These are phyloP conservation scores for Diddensiella santjacobensis DNA, from an alignment of 805 yeast genomes.

Conservation along the genomic window DNA sequence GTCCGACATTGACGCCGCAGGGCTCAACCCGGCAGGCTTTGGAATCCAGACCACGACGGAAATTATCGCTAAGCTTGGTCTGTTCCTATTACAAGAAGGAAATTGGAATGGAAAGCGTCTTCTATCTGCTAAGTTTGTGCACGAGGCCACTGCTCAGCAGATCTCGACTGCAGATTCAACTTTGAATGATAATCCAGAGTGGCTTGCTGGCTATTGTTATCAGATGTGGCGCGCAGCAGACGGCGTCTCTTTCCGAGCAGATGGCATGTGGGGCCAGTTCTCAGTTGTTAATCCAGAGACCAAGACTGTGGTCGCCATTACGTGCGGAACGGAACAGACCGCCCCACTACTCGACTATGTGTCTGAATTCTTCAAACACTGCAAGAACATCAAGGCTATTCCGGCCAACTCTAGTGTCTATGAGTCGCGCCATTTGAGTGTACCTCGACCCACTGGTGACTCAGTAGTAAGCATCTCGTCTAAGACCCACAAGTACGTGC, in stretches of 20 bases:
- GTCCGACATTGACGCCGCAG: slow-evolving; percentile 7
- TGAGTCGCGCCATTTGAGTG: background rate
- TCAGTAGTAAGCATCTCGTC: background rate
- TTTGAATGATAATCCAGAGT: background rate
- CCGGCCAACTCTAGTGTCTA: background rate
- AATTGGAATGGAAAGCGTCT: slow-evolving; percentile 17
- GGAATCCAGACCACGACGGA: slow-evolving; percentile 17
- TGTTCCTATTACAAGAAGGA: slow-evolving; percentile 12
- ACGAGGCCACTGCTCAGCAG: slow-evolving; percentile 11
- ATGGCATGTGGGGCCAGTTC: slow-evolving; percentile 19
- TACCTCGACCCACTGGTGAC: background rate
- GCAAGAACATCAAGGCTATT: background rate
- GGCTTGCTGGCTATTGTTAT: slow-evolving; percentile 16
- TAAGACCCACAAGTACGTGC: background rate
- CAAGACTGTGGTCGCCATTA: slow-evolving; percentile 15
- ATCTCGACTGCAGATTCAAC: background rate
- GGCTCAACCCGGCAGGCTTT: slow-evolving; percentile 11
- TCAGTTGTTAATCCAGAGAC: slow-evolving; percentile 12
- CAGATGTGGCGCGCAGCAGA: slow-evolving; percentile 15
- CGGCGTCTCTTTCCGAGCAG: slow-evolving; percentile 13
- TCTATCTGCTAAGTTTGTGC: slow-evolving; percentile 11
- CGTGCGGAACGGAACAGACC: slow-evolving; percentile 9
- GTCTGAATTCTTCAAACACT: slow-evolving; percentile 3
- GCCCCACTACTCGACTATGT: slow-evolving; percentile 1
- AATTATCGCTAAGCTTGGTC: slow-evolving; percentile 19